These are phyloP conservation scores for Eucalyptus guilfoylei DNA, from an alignment of 345 rosid genomes.

Conservation along the genomic window DNA sequence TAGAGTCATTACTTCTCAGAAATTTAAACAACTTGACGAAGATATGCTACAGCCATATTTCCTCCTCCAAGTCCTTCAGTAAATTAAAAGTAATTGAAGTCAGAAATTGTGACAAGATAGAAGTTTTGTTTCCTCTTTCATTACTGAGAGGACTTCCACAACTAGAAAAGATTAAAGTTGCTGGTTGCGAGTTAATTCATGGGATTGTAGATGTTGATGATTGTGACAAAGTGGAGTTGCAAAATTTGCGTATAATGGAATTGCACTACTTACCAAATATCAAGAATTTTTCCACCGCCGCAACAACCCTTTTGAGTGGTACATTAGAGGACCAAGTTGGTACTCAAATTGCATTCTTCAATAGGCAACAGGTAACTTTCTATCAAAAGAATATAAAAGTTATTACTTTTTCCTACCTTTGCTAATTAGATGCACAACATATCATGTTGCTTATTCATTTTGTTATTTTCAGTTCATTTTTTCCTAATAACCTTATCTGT, in stretches of 20 bases:
- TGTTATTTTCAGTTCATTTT: background rate
- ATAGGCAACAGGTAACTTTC: background rate
- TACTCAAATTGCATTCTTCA: background rate
- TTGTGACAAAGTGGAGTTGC: background rate
- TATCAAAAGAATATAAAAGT: background rate
- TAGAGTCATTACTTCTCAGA: too few species aligned
- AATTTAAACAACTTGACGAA: too few species aligned
- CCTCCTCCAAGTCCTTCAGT: too few species aligned
- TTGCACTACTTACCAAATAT: fast-evolving
- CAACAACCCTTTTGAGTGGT: fast-evolving
- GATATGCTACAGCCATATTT: too few species aligned
- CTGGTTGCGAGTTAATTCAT: fast-evolving
- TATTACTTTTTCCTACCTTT: background rate
- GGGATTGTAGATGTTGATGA: background rate
- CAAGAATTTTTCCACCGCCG: fast-evolving
- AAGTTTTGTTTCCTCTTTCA: background rate
- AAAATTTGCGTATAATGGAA: fast-evolving
- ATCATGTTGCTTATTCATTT: too few species aligned
- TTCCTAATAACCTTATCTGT: background rate
- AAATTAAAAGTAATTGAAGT: background rate
- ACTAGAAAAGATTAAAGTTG: background rate
- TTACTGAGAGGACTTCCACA: fast-evolving
- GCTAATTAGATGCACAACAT: too few species aligned
- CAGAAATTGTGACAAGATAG: fast-evolving
- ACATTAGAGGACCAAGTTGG: too few species aligned